These are phyloP conservation scores for Taiozyma onychis DNA, from an alignment of 1,139 yeast genomes.

Conservation along the genomic window DNA sequence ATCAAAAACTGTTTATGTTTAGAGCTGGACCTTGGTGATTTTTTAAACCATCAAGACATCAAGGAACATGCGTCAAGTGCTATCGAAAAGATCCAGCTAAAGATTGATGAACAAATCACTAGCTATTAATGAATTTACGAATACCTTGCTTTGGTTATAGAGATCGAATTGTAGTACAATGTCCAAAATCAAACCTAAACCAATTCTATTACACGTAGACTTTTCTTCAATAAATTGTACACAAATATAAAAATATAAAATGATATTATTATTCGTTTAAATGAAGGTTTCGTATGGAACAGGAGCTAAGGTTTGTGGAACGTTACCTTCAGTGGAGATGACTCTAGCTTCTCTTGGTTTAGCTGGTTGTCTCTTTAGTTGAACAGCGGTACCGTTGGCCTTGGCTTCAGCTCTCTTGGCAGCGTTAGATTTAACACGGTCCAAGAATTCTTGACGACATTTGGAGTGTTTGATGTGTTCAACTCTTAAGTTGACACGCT, in stretches of 20 bases:
- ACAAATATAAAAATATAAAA: constrained; percentile 16
- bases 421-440: constrained; percentile 97
- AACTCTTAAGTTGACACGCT: constrained; percentile 97
- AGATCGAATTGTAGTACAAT: background rate
- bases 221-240: constrained; percentile 9
- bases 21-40: constrained; percentile 24
- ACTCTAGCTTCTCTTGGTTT: constrained; percentile 92
- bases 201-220: background rate
- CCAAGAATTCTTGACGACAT: constrained; percentile 98
- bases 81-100: background rate
- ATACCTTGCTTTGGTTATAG: background rate
- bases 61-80: constrained; percentile 23
- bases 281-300: constrained; percentile 99
- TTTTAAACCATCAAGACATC: constrained; percentile 27
- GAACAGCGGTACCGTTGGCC: constrained; percentile 86
- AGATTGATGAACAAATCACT: background rate
- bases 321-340: constrained; percentile 70
- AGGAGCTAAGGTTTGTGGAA: constrained; percentile 98
- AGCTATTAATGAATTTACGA: background rate
- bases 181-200: background rate
- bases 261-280: constrained; percentile 39
- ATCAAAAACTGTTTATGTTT: constrained; percentile 29
- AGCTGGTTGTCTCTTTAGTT: constrained; percentile 97
- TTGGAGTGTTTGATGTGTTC: constrained; percentile 99
- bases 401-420: constrained; percentile 92